Conservation (phyloP, 164 flowering plant genomes). For the Dillenia suffruticosa region DNA sequence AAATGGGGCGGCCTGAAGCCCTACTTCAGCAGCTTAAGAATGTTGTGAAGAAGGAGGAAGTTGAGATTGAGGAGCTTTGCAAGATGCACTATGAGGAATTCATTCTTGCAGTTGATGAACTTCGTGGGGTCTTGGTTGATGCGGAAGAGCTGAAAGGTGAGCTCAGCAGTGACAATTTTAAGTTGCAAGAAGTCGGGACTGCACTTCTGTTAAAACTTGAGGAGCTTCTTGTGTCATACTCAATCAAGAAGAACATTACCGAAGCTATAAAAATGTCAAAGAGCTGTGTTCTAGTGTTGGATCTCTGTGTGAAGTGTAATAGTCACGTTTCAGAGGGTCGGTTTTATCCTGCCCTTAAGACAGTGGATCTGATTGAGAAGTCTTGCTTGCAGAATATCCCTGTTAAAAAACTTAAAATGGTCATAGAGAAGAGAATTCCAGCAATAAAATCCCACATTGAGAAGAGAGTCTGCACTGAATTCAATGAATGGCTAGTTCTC, state of each 20-base stretch:
- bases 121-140: conserved; percentile 88
- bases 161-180: conserved; percentile 63
- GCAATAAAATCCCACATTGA: conserved; percentile 63
- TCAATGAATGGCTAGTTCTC: conserved; percentile 87
- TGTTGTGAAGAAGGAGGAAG: conserved; percentile 81
- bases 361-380: conserved; percentile 69
- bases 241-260: conserved; percentile 65
- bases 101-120: conserved; percentile 90
- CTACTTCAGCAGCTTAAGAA: conserved; percentile 71
- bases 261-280: conserved; percentile 72
- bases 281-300: conserved; percentile 52
- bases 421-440: conserved; percentile 65
- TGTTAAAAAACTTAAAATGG: conserved; percentile 37
- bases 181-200: conserved; percentile 76
- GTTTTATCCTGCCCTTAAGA: conserved; percentile 81
- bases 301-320: conserved; percentile 77
- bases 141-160: conserved; percentile 88
- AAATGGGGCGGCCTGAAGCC: conserved; percentile 68
- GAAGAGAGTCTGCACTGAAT: conserved; percentile 60
- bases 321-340: conserved; percentile 59
- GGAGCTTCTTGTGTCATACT: conserved; percentile 72
- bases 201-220: conserved; percentile 66
- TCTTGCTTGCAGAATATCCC: conserved; percentile 55
- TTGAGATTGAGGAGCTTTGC: conserved; percentile 91
- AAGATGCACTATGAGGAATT: conserved; percentile 92